Evolutionary conservation across 108 stramenopile species (phyloP).

Genomic region (Nitzschia sp.): DNA sequence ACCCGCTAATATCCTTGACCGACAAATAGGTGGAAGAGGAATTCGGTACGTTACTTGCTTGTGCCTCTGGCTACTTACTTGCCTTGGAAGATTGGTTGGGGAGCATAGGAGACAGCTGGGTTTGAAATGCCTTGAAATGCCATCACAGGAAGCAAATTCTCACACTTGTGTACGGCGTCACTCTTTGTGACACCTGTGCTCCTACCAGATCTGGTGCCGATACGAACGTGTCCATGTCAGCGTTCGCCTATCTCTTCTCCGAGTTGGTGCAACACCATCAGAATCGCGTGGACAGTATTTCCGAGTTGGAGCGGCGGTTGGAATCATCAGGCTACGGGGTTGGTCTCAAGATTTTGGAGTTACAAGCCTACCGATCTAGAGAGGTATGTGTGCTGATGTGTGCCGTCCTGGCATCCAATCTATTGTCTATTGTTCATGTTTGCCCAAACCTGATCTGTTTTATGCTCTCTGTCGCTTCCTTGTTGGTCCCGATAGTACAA

Average conservation of each 20-base stretch:
- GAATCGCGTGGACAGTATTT: slow-evolving; percentile 82
- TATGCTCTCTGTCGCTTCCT: background rate
- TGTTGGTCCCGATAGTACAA: slow-evolving; percentile 42
- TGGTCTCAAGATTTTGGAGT: slow-evolving; percentile 89
- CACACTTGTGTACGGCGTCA: background rate
- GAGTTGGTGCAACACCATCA: slow-evolving; percentile 97
- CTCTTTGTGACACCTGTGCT: background rate
- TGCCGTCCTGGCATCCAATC: background rate
- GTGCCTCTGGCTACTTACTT: too few relatives aligned
- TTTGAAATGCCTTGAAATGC: background rate
- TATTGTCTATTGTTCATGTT: background rate
- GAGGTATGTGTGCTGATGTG: slow-evolving; percentile 50
- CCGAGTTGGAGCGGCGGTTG: slow-evolving; percentile 88
- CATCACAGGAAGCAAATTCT: background rate
- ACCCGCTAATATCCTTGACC: slow-evolving; percentile 57
- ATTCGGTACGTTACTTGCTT: slow-evolving; percentile 41
- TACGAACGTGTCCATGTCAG: slow-evolving; percentile 74
- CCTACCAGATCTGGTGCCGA: background rate
- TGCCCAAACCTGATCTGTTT: background rate
- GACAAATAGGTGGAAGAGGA: slow-evolving; percentile 59
- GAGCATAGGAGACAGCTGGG: background rate
- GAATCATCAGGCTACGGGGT: slow-evolving; percentile 91
- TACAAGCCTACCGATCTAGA: slow-evolving; percentile 78
- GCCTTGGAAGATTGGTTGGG: too few relatives aligned
- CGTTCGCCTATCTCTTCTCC: slow-evolving; percentile 91